These are phyloP conservation scores for Euphorbia peplus DNA, from an alignment of 345 rosid species.

Conservation along the genomic window DNA sequence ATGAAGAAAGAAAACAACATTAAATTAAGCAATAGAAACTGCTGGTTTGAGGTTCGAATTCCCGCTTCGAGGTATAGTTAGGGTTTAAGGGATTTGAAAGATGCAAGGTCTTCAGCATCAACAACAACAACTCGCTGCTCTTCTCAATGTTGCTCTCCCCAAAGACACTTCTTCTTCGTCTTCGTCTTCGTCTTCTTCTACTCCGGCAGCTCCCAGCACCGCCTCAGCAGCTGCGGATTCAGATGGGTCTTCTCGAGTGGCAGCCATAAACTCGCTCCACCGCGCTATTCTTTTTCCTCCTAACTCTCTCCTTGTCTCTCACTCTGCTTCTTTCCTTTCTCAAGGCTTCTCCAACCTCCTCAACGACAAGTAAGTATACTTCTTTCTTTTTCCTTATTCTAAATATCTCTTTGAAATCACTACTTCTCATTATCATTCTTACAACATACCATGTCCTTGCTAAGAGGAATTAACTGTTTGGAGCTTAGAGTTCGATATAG, in stretches of 20 bases:
- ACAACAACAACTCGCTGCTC: slow-evolving; percentile 73
- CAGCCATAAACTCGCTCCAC: slow-evolving; percentile 74
- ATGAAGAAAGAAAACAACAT: too few species aligned
- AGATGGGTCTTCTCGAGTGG: slow-evolving; percentile 52
- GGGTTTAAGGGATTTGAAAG: slow-evolving; percentile 18
- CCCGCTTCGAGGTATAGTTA: too few species aligned
- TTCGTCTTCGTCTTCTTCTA: slow-evolving; percentile 18
- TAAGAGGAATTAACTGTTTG: background rate
- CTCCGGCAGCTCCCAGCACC: slow-evolving; percentile 13
- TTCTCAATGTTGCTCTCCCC: slow-evolving; percentile 71
- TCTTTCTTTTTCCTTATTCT: background rate
- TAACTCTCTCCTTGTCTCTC: slow-evolving; percentile 74
- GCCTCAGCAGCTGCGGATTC: slow-evolving; percentile 27
- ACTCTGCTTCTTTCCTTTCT: slow-evolving; percentile 77
- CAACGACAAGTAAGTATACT: slow-evolving; percentile 72
- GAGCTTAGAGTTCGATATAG: background rate
- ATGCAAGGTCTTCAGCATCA: slow-evolving; percentile 74
- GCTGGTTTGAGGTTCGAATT: too few species aligned
- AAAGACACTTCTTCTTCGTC: slow-evolving; percentile 41
- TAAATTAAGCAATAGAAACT: too few species aligned
- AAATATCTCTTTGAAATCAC: background rate
- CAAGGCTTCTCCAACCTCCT: slow-evolving; percentile 83
- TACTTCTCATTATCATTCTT: background rate
- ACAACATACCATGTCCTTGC: background rate
- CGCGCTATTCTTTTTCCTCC: slow-evolving; percentile 79